A percentile compares a stretch with the other conserved stretches of the same genome.
phyloP scores from a whole-genome alignment of 805 yeast genomes.

The Wickerhamomyces canadensis region DNA sequence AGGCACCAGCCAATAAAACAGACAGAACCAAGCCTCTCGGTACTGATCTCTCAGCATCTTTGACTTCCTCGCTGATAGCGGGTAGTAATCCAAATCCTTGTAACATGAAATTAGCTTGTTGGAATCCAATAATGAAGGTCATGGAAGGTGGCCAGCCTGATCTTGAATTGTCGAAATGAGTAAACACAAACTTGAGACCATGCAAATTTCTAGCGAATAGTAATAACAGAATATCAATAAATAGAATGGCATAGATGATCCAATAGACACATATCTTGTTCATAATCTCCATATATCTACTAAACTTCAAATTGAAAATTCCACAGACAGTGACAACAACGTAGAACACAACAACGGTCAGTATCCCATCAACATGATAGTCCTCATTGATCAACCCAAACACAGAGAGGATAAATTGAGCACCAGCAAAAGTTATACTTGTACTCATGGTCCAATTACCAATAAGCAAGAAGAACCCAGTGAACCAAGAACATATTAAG shows the following conservation, averaged over 20 bases:
- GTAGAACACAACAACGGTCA: constrained; percentile 54
- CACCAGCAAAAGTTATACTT: constrained; percentile 69
- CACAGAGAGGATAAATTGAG: constrained; percentile 65
- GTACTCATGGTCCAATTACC: constrained; percentile 79
- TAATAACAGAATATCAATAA: constrained; percentile 58
- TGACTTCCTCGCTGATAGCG: constrained; percentile 78
- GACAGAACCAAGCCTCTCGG: constrained; percentile 70
- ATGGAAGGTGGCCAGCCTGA: constrained; percentile 72
- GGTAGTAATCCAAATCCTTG: constrained; percentile 82
- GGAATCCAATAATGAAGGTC: constrained; percentile 74
- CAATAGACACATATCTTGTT: constrained; percentile 68
- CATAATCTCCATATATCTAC: constrained; percentile 54
- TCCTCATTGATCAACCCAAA: constrained; percentile 56
- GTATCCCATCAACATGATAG: constrained; percentile 49
- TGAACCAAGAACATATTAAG: constrained; percentile 63
- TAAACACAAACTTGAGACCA: constrained; percentile 51
- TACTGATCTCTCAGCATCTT: constrained; percentile 65
- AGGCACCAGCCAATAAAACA: constrained; percentile 56
- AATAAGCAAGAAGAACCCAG: constrained; percentile 69
- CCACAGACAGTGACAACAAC: constrained; percentile 54
- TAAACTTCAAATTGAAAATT: constrained; percentile 54
- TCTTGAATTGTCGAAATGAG: constrained; percentile 63
- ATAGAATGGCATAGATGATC: constrained; percentile 65
- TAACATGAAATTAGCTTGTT: constrained; percentile 71
- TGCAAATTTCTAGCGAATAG: constrained; percentile 54